These are phyloP conservation scores for Trichothecium roseum DNA, from an alignment of 2,329 filamentous ascomycete species.

Conservation along the genomic window DNA sequence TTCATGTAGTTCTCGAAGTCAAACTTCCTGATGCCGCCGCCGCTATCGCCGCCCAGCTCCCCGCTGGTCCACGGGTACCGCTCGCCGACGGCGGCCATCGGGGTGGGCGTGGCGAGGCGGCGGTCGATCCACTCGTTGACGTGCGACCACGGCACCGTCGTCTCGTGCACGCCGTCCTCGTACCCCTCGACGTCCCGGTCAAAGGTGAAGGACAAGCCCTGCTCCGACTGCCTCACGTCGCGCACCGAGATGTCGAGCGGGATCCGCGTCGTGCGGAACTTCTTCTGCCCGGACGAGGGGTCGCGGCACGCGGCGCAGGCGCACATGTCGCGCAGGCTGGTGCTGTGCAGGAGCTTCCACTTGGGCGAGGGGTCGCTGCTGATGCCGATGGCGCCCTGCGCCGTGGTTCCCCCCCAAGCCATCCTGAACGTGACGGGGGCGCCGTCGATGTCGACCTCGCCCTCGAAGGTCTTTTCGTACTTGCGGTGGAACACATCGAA, in stretches of 20 bases:
- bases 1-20: slow-evolving; percentile 65
- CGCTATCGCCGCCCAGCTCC: slow-evolving; percentile 22
- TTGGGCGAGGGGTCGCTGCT: too few relatives aligned
- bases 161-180: slow-evolving; percentile 19
- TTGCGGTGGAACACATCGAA: too few relatives aligned
- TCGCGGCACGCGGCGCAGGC: slow-evolving; percentile 42
- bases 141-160: slow-evolving; percentile 14
- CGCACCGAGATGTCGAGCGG: slow-evolving; percentile 20
- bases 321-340: slow-evolving; percentile 42
- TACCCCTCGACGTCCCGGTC: slow-evolving; percentile 24
- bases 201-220: slow-evolving; percentile 51
- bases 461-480: too few relatives aligned
- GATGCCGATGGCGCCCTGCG: too few relatives aligned
- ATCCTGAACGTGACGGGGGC: too few relatives aligned
- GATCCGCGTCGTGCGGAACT: slow-evolving; percentile 32
- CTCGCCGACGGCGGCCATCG: slow-evolving; percentile 11
- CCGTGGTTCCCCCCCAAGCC: too few relatives aligned
- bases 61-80: slow-evolving; percentile 27
- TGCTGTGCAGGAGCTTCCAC: not conserved
- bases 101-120: slow-evolving; percentile 10
- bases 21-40: slow-evolving; percentile 42
- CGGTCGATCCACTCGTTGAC: slow-evolving; percentile 12
- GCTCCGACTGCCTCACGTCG: slow-evolving; percentile 16
- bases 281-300: slow-evolving; percentile 49
- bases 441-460: too few relatives aligned